Base-by-base conservation (phyloP, 148 eudicot species). In the Rhododendron griersonianum region DNA sequence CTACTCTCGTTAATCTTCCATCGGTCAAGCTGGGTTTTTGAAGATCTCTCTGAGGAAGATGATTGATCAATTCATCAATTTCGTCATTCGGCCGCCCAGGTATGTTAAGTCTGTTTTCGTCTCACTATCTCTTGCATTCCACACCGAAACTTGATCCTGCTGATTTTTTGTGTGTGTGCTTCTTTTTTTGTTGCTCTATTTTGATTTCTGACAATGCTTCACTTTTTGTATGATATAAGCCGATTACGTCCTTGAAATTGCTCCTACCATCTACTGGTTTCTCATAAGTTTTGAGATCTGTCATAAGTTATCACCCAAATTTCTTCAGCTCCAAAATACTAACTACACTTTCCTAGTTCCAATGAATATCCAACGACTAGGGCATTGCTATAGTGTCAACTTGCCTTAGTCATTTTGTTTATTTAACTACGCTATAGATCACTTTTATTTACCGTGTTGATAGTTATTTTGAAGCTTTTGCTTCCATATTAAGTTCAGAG, bases 41-140 rank as follows among this genome's bases (percentile, higher is more conserved):
- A 76, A 51, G 73, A 14, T 84, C 53, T 84, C 7, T 84, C 33
- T 19, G 30, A 7, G 69, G 44, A 86, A 67, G 39, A 91, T 92
- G 95, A 92, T 93, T 75, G 94, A 95, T 73, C 98, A 92, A 79
- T 95, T 95, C 84, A 91, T 95, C 90, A 93, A 92, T 89, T 95
- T 95, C 61, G 98, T 95, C 50, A 93, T 95, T 86, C 95, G 98
- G 83, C 98, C 98, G 45, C 98, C 98, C 83, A 93, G 98, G 98
- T 94, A 91, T 14, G 1, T 4, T 73, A 0, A 41, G n/a, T 3
- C 25, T 15, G 3, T 23, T 78, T 59, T 85, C 30, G n/a, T 25
- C 23, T 78, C 53, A n/a, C 2, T 85, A 77, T 19, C 83, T 85
- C 9, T 23, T 79, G 33, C 37, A 28, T 69, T 6, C 10, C 41